Conservation (phyloP, 352 stramenopile species). For the Discostella stelligera region DNA sequence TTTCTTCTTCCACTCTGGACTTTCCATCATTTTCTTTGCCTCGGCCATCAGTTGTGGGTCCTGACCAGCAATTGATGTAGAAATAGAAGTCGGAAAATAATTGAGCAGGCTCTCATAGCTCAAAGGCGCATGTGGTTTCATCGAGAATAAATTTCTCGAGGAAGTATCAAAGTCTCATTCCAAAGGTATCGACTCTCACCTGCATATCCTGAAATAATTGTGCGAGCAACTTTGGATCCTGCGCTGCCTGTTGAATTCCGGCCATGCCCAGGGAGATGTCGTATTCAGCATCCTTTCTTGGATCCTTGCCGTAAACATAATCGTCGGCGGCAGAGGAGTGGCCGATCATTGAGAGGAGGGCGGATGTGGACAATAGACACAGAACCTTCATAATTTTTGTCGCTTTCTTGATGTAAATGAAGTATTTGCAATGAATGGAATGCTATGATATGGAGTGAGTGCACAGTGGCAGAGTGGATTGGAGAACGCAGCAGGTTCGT, state of each 20-base stretch:
- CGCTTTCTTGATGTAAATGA: conserved; percentile 10
- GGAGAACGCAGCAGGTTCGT: too few species aligned
- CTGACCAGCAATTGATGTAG: conserved; percentile 38
- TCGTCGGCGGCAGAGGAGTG: conserved; percentile 39
- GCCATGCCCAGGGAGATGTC: conserved; percentile 77
- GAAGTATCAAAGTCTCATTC: not conserved
- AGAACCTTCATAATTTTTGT: conserved; percentile 49
- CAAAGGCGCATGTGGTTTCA: not conserved
- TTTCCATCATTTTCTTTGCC: conserved; percentile 83
- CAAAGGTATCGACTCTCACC: conserved; percentile 45
- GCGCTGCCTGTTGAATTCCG: conserved; percentile 73
- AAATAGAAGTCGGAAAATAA: not conserved
- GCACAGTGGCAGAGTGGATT: not conserved
- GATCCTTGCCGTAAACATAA: conserved; percentile 60
- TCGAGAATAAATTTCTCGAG: not conserved
- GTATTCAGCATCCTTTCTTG: conserved; percentile 59
- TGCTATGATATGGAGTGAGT: not conserved
- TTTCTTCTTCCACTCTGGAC: conserved; percentile 80
- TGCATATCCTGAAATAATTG: conserved; percentile 83
- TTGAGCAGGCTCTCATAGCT: not conserved
- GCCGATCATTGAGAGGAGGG: conserved; percentile 41
- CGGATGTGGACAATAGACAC: conserved; percentile 45
- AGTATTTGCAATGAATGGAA: conserved; percentile 6
- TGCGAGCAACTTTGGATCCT: conserved; percentile 78
- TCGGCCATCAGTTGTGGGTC: conserved; percentile 81